Percentiles rank a stretch among this genome's conserved stretches.
These are phyloP conservation scores for Ceratopteris richardii DNA, from an alignment of 75 land plant genomes.

Conservation along the genomic window DNA sequence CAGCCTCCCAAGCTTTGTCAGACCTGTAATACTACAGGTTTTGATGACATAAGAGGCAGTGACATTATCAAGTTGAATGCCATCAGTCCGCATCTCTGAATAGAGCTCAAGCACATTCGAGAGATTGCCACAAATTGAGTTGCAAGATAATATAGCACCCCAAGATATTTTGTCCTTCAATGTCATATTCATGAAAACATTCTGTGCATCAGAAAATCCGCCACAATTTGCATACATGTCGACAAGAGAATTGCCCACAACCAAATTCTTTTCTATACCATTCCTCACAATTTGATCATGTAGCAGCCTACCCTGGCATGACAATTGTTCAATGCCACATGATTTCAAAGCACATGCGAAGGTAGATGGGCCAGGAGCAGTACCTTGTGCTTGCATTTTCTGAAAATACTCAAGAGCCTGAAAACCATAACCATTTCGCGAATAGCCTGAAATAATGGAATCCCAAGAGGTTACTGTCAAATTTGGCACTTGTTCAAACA, in stretches of 20 bases:
- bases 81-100: neutral
- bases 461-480: slow-evolving; percentile 39
- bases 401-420: slow-evolving; percentile 29
- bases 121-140: neutral
- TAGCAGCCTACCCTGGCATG: neutral
- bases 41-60: slow-evolving; percentile 17
- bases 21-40: slow-evolving; percentile 50
- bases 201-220: neutral
- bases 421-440: slow-evolving; percentile 36
- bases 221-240: slow-evolving; percentile 3
- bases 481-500: slow-evolving; percentile 18
- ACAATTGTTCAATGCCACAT: neutral
- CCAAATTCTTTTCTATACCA: slow-evolving; percentile 1
- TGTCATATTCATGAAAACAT: neutral
- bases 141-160: neutral
- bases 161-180: slow-evolving; percentile 2
- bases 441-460: slow-evolving; percentile 50
- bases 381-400: slow-evolving; percentile 26
- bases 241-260: neutral
- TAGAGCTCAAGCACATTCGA: neutral
- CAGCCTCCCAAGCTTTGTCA: slow-evolving; percentile 36
- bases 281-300: neutral
- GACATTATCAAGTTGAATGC: neutral
- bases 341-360: slow-evolving; percentile 14
- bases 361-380: slow-evolving; percentile 25